Conservation (phyloP, 176 grass and related monocot species). For the Leersia perrieri region DNA sequence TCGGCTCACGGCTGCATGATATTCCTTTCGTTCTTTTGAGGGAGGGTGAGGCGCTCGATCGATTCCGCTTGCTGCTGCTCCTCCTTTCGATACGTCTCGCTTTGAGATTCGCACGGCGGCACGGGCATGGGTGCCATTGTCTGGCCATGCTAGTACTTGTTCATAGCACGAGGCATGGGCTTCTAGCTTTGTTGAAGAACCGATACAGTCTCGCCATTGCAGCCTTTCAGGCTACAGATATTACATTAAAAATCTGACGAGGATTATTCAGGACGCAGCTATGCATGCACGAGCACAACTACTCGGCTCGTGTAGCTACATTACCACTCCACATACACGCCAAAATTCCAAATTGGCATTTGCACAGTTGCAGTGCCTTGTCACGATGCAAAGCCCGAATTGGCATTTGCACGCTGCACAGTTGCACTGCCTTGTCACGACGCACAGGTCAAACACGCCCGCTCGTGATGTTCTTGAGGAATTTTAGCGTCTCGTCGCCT, state of each 20-base stretch:
- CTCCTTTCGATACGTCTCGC: conserved; percentile 16
- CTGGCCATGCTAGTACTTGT: background rate
- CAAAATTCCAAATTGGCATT: background rate
- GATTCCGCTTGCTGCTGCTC: background rate
- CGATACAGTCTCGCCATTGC: too few relatives aligned
- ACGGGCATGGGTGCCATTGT: background rate
- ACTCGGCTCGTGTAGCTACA: background rate
- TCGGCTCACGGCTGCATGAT: background rate
- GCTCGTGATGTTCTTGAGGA: background rate
- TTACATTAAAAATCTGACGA: background rate
- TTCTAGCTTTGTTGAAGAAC: background rate
- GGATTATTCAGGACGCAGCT: background rate
- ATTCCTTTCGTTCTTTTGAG: conserved; percentile 42
- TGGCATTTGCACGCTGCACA: background rate
- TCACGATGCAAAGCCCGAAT: background rate
- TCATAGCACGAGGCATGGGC: too few relatives aligned
- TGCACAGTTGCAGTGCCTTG: background rate
- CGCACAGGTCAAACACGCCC: background rate
- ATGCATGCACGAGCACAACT: background rate
- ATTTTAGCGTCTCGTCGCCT: background rate
- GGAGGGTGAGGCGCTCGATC: background rate
- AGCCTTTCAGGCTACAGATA: background rate
- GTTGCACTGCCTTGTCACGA: background rate
- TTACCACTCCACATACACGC: background rate
- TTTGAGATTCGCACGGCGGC: conserved; percentile 6